Base-by-base conservation (phyloP, 148 eudicot genomes). In the Heliamphora exappendiculata region DNA sequence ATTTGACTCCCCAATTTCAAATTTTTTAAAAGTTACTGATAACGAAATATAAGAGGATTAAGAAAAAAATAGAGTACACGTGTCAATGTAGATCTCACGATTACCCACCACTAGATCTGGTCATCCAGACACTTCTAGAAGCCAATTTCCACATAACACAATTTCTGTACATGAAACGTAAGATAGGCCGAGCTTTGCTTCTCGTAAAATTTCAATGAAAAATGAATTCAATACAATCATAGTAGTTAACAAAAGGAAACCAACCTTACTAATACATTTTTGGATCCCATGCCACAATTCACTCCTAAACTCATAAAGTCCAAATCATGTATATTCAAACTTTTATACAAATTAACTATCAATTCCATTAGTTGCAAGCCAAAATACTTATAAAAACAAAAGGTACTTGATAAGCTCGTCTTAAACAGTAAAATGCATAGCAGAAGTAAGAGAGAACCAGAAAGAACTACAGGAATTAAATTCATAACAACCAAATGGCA, bases 81-180 rank as follows among this genome's bases (percentile, higher is more conserved):
- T 26, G 42, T 64, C 5, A 14, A 66, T 17, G 49, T 55, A 16
- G 17, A 39, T 29, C 22, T 42, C 58, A 51, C 11, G 39, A 22
- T 44, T 73, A 73, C 34, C 39, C 64, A 72, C 41, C 47, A n/a
- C 64, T 28, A 24, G 64, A 76, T 39, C 73, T 60, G n/a, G n/a
- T n/a, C n/a, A n/a, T n/a, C n/a, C n/a, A 74, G 67, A 60, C 54
- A 60, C 37, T 60, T 4, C 66, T 28, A 60, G 17, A 0, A 60
- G 13, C 19, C 17, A 60, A 31, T 60, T 29, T 31, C 66, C 28
- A 3, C 33, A 4, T 28, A 31, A 12, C 37, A 1, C 66, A 31
- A 31, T 28, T 31, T 60, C 12, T 29, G 24, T 57, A 24, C 3
- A 19, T 57, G 24, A 12, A 26, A 7, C n/a, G n/a, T n/a, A n/a